Evolutionary conservation across 2,329 filamentous ascomycete species (phyloP), one percentile per base, ranked within the genome.

Genomic region (Neospermospora avenae): DNA sequence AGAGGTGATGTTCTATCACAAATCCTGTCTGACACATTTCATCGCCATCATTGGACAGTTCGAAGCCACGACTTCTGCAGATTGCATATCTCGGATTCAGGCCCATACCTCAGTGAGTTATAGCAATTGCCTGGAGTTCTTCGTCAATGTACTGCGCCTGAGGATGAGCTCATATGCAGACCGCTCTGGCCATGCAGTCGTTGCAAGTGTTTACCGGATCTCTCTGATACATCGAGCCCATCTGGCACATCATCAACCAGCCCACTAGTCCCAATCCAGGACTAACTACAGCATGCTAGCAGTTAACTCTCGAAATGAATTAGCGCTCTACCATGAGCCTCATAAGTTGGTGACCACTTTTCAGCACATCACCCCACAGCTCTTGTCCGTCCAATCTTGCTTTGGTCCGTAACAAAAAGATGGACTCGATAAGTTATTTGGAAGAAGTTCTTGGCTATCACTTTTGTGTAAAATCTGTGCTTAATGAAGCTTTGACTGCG

Each of bases 401-500:
- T 49, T 49, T 22, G 28, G 18, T 34, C 28, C 45, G 7, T 49
- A 49, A 3, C 3, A 3, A 31, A 49, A 49, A 49, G 20, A 49
- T 49, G 45, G 45, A 25, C 8, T 16, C 45, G 24, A 25, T 6
- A 49, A 49, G 1, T 31, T 49, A 31, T 28, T 49, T 56, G 20
- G 39, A 56, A 46, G 20, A 31, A n/a, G 28, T 45, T 35, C 8
- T 56, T 45, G 35, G n/a, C 53, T 58, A 58, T 58, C 4, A 52
- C 3, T 60, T 60, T 56, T 14, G 45, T 48, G 44, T 28, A 31
- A 31, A 42, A n/a, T 39, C 28, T 20, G 37, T 60, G 53, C 48
- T 60, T 20, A 11, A 56, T 5, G 51, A 48, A 28, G 44, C 53
- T 41, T 60, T 63, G 31, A 60, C 24, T 42, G 34, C 39, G 39